Conservation (phyloP, 495 filamentous ascomycete species). For the Talaromyces proteolyticus region DNA sequence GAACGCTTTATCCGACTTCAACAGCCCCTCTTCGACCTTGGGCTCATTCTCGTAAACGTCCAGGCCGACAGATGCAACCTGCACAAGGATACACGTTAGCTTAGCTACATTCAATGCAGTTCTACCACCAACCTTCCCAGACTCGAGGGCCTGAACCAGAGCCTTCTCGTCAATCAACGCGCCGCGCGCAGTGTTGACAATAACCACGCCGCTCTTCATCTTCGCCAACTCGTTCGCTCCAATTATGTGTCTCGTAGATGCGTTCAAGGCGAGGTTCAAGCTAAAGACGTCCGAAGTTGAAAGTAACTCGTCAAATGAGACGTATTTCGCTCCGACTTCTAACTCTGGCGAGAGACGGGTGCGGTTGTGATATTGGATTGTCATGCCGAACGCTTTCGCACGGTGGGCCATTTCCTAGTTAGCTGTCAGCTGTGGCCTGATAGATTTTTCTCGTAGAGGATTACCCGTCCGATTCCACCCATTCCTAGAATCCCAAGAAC, state of each 20-base stretch:
- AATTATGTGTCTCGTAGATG: conserved; percentile 64
- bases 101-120: background rate
- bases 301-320: conserved; percentile 64
- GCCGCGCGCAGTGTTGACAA: conserved; percentile 80
- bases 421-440: conserved; percentile 3
- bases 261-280: conserved; percentile 67
- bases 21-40: conserved; percentile 60
- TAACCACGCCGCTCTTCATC: conserved; percentile 73
- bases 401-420: conserved; percentile 61
- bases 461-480: conserved; percentile 69
- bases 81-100: background rate
- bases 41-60: conserved; percentile 84
- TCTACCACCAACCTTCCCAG: conserved; percentile 50
- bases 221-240: conserved; percentile 56
- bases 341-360: conserved; percentile 44
- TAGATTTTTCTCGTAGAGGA: conserved; percentile 1
- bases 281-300: conserved; percentile 66
- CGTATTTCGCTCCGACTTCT: conserved; percentile 56
- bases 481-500: conserved; percentile 77
- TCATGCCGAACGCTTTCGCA: conserved; percentile 64
- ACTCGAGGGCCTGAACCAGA: conserved; percentile 62
- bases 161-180: conserved; percentile 74
- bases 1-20: conserved; percentile 65
- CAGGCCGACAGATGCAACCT: conserved; percentile 54
- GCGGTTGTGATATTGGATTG: conserved; percentile 68